Conservation (phyloP, 2,329 filamentous ascomycete species). For the Orbilia blumenaviensis region DNA sequence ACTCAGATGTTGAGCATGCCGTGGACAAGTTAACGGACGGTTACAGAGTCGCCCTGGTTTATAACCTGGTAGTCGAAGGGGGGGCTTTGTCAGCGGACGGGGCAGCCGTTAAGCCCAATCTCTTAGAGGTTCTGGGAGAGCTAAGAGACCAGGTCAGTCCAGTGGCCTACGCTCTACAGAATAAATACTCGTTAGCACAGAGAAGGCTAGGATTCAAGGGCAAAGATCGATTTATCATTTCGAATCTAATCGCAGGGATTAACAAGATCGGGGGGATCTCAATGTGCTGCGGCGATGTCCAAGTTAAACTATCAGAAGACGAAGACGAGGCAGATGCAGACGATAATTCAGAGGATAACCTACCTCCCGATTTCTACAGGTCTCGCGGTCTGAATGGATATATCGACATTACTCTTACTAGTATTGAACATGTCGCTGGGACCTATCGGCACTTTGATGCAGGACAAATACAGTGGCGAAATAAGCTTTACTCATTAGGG, state of each 20-base stretch:
- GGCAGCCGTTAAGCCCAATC: slow-evolving; percentile 2
- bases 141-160: background rate
- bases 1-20: slow-evolving; percentile 47
- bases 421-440: slow-evolving; percentile 40
- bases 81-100: slow-evolving; percentile 15
- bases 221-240: slow-evolving; percentile 36
- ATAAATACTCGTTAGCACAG: slow-evolving; percentile 35
- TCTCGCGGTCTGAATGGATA: background rate
- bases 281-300: slow-evolving; percentile 31
- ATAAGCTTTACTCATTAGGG: slow-evolving; percentile 19
- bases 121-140: slow-evolving; percentile 8
- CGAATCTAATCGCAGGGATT: slow-evolving; percentile 30
- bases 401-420: background rate
- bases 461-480: background rate
- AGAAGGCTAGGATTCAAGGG: slow-evolving; percentile 39
- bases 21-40: slow-evolving; percentile 23
- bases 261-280: slow-evolving; percentile 39
- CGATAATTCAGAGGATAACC: background rate
- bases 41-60: slow-evolving; percentile 35
- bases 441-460: slow-evolving; percentile 24
- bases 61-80: slow-evolving; percentile 23
- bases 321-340: slow-evolving; percentile 24
- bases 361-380: slow-evolving; percentile 2
- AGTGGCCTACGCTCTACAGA: slow-evolving; percentile 19
- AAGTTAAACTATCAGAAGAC: slow-evolving; percentile 3